Evolutionary conservation across 345 rosid species (phyloP).

Genomic region (Abelmoschus esculentus): DNA sequence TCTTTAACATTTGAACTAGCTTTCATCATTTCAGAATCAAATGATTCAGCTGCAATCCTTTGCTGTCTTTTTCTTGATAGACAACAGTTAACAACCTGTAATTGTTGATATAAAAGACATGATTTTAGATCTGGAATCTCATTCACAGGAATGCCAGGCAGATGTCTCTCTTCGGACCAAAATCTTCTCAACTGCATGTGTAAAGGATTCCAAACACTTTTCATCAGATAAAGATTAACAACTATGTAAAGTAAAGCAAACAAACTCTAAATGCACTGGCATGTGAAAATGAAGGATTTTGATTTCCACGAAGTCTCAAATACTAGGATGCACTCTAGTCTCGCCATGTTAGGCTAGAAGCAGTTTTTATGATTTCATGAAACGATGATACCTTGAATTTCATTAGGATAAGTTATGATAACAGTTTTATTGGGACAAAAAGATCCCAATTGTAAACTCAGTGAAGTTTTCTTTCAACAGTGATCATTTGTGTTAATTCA

Average conservation of each 20-base stretch:
- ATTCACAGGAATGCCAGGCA: slow-evolving; percentile 73
- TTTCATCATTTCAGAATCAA: slow-evolving; percentile 59
- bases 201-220: slow-evolving; percentile 10
- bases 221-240: slow-evolving; percentile 16
- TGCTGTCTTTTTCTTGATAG: slow-evolving; percentile 65
- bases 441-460: background rate
- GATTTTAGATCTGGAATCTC: slow-evolving; percentile 71
- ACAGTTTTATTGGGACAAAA: background rate
- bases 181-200: slow-evolving; percentile 63
- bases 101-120: slow-evolving; percentile 75
- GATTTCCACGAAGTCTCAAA: background rate
- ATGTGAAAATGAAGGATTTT: background rate
- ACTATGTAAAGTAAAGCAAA: background rate
- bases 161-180: slow-evolving; percentile 66
- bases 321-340: background rate
- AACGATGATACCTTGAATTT: background rate
- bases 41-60: slow-evolving; percentile 49
- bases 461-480: slow-evolving; percentile 3
- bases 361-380: background rate
- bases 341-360: background rate
- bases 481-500: background rate
- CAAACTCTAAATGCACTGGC: background rate
- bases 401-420: background rate
- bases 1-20: slow-evolving; percentile 35
- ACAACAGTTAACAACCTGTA: slow-evolving; percentile 91